These are phyloP conservation scores for Leccinum ochraceum DNA, from an alignment of 768 basidiomycete species.

Conservation along the genomic window DNA sequence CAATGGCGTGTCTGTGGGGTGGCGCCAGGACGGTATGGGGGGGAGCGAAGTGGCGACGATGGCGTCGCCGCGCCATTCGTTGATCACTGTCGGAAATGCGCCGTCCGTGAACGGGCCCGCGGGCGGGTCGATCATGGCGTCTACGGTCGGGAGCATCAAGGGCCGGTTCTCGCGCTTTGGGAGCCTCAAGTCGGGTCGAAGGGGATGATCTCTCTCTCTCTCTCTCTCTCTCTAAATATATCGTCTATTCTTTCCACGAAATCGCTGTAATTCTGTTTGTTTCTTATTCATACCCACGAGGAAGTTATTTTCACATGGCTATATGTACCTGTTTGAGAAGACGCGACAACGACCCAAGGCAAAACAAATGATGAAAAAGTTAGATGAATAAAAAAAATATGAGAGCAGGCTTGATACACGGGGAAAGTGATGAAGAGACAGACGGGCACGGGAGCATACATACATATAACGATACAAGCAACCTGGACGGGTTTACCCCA, in stretches of 20 bases:
- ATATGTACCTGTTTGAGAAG: constrained; percentile 19
- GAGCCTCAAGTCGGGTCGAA: constrained; percentile 59
- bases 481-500: constrained; percentile 12
- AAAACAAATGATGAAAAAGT: not conserved
- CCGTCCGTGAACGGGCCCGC: constrained; percentile 38
- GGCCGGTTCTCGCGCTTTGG: constrained; percentile 78
- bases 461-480: constrained; percentile 31
- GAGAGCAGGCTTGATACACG: constrained; percentile 4
- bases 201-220: constrained; percentile 18
- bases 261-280: constrained; percentile 9
- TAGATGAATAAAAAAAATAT: constrained; percentile 18
- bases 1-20: constrained; percentile 77
- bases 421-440: not conserved
- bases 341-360: constrained; percentile 6
- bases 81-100: constrained; percentile 68
- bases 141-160: constrained; percentile 67
- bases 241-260: not conserved
- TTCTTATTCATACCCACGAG: constrained; percentile 22
- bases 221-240: not conserved
- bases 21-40: constrained; percentile 50
- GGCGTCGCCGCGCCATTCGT: constrained; percentile 71
- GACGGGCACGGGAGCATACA: not conserved
- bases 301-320: constrained; percentile 6
- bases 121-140: constrained; percentile 60
- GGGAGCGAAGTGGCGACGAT: constrained; percentile 40